Conservation (phyloP, 176 grass and related monocot species). For the Hordeum vulgare region DNA sequence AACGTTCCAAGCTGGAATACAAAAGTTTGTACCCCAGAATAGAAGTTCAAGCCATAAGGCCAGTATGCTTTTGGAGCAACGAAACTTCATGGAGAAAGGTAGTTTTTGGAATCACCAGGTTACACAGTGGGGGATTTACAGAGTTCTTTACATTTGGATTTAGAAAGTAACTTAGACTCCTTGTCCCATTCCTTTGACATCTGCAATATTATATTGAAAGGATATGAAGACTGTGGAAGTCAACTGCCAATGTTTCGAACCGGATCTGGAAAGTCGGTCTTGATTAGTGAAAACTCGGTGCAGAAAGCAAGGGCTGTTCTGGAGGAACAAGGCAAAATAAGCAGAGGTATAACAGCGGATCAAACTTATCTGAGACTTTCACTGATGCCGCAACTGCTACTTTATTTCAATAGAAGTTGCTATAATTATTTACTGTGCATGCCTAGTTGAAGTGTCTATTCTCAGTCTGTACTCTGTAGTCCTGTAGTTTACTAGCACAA, state of each 20-base stretch:
- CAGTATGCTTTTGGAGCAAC: constrained; percentile 27
- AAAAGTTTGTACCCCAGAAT: neutral
- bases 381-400: too few species aligned
- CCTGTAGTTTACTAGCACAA: neutral
- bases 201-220: constrained; percentile 10
- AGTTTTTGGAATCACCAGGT: neutral
- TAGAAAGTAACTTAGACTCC: neutral
- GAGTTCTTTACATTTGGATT: neutral
- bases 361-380: neutral
- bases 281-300: constrained; percentile 43
- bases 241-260: constrained; percentile 57
- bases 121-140: neutral
- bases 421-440: neutral
- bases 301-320: constrained; percentile 53
- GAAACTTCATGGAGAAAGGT: constrained; percentile 24
- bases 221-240: constrained; percentile 20
- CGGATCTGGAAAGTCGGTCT: constrained; percentile 55
- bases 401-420: neutral
- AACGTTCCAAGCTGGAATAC: constrained; percentile 17
- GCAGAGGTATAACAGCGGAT: constrained; percentile 5
- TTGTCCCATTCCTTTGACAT: neutral
- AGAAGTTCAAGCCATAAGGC: constrained; percentile 28
- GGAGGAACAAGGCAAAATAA: constrained; percentile 37
- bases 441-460: neutral
- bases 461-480: neutral